Conservation (phyloP, 1,284 basidiomycete genomes). For the Hypsizygus ulmarius region DNA sequence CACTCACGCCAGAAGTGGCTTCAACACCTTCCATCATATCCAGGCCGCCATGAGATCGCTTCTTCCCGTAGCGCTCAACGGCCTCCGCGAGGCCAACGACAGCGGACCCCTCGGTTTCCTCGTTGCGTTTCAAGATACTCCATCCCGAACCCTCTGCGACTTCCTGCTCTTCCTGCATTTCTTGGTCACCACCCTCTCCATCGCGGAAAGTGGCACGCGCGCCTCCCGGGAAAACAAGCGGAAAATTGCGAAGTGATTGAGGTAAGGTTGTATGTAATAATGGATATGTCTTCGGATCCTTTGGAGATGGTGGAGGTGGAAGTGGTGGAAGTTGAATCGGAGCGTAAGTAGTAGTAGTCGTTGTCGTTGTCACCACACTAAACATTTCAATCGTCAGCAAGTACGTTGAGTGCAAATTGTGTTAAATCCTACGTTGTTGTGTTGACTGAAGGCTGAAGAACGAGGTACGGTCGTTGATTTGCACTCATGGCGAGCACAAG, state of each 20-base stretch:
- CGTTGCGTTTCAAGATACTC: constrained; percentile 68
- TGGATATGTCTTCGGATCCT: constrained; percentile 75
- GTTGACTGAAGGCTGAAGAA: constrained; percentile 72
- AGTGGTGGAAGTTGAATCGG: constrained; percentile 74
- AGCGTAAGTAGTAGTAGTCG: constrained; percentile 79
- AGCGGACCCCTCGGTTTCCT: constrained; percentile 45
- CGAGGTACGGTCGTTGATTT: constrained; percentile 57
- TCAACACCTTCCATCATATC: constrained; percentile 79
- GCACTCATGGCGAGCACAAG: constrained; percentile 46
- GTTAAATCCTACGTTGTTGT: constrained; percentile 63
- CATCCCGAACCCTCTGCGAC: constrained; percentile 66
- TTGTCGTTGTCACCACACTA: constrained; percentile 84
- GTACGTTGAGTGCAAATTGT: not conserved
- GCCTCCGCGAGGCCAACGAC: constrained; percentile 71
- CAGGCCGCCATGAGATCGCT: constrained; percentile 67
- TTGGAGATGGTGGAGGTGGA: constrained; percentile 65
- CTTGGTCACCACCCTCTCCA: constrained; percentile 57
- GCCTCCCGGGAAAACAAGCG: constrained; percentile 75
- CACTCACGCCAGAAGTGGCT: constrained; percentile 47
- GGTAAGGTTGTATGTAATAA: constrained; percentile 70
- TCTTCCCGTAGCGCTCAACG: constrained; percentile 76
- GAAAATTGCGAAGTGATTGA: constrained; percentile 65
- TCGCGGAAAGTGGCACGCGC: constrained; percentile 74
- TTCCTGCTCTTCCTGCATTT: constrained; percentile 70
- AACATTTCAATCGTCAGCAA: not conserved